Conservation (phyloP, 2,329 filamentous ascomycete genomes). For the Colletotrichum echinochloae region DNA sequence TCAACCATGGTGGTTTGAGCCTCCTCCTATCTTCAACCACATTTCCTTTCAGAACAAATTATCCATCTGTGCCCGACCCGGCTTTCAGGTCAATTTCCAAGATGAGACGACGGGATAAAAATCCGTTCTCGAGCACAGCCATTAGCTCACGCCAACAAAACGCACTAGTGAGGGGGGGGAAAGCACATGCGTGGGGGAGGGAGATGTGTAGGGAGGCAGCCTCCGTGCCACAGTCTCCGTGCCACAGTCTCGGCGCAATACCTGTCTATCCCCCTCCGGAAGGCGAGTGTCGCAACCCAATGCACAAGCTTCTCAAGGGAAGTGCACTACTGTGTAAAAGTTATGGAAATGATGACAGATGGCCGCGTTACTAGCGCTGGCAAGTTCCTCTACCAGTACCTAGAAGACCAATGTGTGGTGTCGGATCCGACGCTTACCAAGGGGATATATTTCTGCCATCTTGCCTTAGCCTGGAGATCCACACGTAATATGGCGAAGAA, state of each 20-base stretch:
- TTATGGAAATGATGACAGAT: not conserved
- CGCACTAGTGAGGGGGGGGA: conserved; percentile 1
- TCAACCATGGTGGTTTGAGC: not conserved
- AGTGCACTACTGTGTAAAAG: too few relatives aligned
- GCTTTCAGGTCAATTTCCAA: conserved; percentile 26
- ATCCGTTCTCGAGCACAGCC: conserved; percentile 23
- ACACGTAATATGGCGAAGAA: not conserved
- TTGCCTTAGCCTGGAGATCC: conserved; percentile 14
- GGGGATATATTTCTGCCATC: not conserved
- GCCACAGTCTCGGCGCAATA: not conserved
- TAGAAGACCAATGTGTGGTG: not conserved
- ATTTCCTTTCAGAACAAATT: not conserved
- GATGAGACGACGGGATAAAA: conserved; percentile 37
- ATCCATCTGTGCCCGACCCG: conserved; percentile 31
- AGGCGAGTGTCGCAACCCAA: not conserved
- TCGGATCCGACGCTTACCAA: not conserved
- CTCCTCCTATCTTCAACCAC: not conserved
- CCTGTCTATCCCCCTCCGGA: not conserved
- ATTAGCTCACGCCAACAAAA: conserved; percentile 8
- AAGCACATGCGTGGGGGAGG: conserved; percentile 6
- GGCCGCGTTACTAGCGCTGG: not conserved
- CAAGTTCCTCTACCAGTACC: not conserved
- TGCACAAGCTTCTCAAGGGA: not conserved
- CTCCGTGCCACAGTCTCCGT: not conserved
- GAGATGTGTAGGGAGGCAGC: not conserved